A percentile compares a stretch with the other conserved stretches of the same genome.
These are phyloP conservation scores for Calocera viscosa DNA, from an alignment of 768 basidiomycete genomes.

Conservation along the genomic window DNA sequence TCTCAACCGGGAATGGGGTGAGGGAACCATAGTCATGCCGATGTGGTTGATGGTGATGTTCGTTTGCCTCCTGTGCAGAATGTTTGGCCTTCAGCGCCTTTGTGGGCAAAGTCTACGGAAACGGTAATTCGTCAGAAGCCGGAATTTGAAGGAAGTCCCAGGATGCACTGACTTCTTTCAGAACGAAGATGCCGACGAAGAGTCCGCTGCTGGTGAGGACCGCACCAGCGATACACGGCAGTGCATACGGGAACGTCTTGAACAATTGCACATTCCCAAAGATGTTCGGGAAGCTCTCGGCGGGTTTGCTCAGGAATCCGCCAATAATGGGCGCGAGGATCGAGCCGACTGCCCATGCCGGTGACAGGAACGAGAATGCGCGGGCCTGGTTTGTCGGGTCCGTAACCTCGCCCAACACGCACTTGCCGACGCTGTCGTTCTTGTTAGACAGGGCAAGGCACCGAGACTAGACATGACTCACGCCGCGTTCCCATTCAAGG, in stretches of 20 bases:
- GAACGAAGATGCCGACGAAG: conserved; percentile 11
- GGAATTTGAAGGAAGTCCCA: not conserved
- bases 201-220: conserved; percentile 3
- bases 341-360: conserved; percentile 15
- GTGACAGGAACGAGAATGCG: conserved; percentile 17
- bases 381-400: conserved; percentile 18
- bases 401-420: conserved; percentile 15
- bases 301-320: conserved; percentile 15
- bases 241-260: conserved; percentile 12
- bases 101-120: not conserved
- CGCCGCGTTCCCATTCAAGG: conserved; percentile 15
- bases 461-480: conserved; percentile 6
- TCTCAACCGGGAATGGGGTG: not conserved
- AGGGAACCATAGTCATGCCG: not conserved
- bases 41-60: not conserved
- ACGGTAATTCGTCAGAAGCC: not conserved
- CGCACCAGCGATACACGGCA: conserved; percentile 13
- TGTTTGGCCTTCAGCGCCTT: not conserved
- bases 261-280: conserved; percentile 10
- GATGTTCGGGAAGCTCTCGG: conserved; percentile 8
- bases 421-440: not conserved
- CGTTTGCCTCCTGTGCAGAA: not conserved
- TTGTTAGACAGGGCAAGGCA: not conserved
- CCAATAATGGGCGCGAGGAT: conserved; percentile 17
- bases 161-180: conserved; percentile 13